A percentile compares a stretch with the other conserved stretches of the same genome.
Evolutionary conservation across 2,329 filamentous ascomycete genomes (phyloP).

Genomic region (Pyricularia grisea): DNA sequence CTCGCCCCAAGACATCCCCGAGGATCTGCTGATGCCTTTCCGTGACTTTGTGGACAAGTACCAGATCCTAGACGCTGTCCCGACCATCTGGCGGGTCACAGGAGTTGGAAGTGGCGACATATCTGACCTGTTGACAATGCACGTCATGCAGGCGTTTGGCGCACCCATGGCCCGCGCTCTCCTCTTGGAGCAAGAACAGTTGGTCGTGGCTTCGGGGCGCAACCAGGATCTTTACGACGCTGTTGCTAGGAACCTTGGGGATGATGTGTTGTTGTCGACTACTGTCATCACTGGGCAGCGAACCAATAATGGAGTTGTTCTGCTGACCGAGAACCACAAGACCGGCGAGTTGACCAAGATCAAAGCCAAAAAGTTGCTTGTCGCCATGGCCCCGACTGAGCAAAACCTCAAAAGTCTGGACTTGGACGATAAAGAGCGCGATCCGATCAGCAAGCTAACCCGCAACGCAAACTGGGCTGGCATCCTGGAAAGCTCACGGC

Average conservation of each 20-base stretch:
- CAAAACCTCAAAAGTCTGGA: slow-evolving; percentile 21
- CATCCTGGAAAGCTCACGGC: slow-evolving; percentile 13
- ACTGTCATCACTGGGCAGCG: slow-evolving; percentile 9
- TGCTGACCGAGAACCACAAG: slow-evolving; percentile 4
- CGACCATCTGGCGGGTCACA: slow-evolving; percentile 11
- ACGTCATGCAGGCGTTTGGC: slow-evolving; percentile 9
- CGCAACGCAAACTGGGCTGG: slow-evolving; percentile 14
- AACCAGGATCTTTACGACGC: slow-evolving; percentile 12
- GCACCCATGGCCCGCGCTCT: slow-evolving; percentile 14
- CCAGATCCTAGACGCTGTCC: slow-evolving; percentile 23
- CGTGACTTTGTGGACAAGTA: slow-evolving; percentile 32
- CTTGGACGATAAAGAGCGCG: slow-evolving; percentile 18
- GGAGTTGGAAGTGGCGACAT: slow-evolving; percentile 13
- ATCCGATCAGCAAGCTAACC: slow-evolving; percentile 24
- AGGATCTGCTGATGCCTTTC: slow-evolving; percentile 31
- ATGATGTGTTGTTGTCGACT: slow-evolving; percentile 15
- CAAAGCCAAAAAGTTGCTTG: slow-evolving; percentile 22
- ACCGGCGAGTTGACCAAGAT: slow-evolving; percentile 12
- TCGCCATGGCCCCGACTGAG: slow-evolving; percentile 24
- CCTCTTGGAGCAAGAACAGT: slow-evolving; percentile 10
- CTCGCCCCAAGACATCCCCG: slow-evolving; percentile 21
- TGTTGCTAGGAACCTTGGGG: slow-evolving; percentile 10
- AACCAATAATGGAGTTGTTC: slow-evolving; percentile 3
- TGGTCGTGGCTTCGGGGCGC: slow-evolving; percentile 12
- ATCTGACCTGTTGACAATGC: slow-evolving; percentile 11